These are phyloP conservation scores for Oidium heveae DNA, from an alignment of 2,329 filamentous ascomycete species.

Conservation along the genomic window DNA sequence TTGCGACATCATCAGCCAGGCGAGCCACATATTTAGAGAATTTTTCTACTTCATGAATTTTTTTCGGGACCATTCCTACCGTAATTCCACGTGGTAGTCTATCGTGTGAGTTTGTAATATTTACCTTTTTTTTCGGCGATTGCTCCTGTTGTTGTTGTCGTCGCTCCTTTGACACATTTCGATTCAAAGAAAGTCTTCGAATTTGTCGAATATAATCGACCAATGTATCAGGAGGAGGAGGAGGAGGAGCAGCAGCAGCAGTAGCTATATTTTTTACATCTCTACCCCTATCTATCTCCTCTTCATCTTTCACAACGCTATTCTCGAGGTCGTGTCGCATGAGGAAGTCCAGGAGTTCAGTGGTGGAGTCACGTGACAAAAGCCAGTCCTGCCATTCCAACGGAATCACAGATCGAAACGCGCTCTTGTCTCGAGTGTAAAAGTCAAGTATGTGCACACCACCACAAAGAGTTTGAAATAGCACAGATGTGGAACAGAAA, in stretches of 20 bases:
- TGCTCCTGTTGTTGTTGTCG: constrained; percentile 16
- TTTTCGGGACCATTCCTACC: constrained; percentile 89
- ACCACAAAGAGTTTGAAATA: constrained; percentile 76
- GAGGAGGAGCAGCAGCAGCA: constrained; percentile 9
- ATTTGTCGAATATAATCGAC: constrained; percentile 48
- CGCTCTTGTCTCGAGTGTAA: constrained; percentile 59
- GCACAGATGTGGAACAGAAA: constrained; percentile 47
- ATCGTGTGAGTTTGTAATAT: too few species aligned
- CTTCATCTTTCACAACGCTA: too few species aligned
- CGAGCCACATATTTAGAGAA: constrained; percentile 65
- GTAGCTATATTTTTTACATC: too few species aligned
- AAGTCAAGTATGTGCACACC: constrained; percentile 96
- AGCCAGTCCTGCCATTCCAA: constrained; percentile 65
- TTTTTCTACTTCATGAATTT: constrained; percentile 75
- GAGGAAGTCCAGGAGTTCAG: constrained; percentile 49
- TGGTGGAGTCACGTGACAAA: constrained; percentile 41
- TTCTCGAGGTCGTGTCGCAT: constrained; percentile 44
- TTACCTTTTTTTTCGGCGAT: constrained; percentile 15
- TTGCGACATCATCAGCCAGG: constrained; percentile 30
- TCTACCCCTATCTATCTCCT: too few species aligned
- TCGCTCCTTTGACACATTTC: constrained; percentile 25
- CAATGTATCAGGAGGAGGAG: constrained; percentile 22
- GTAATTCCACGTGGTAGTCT: constrained; percentile 45
- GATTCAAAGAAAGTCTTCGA: constrained; percentile 38
- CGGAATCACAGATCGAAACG: constrained; percentile 57